phyloP scores from a whole-genome alignment of 1,139 yeast species.

The Pneumocystis carinii region DNA sequence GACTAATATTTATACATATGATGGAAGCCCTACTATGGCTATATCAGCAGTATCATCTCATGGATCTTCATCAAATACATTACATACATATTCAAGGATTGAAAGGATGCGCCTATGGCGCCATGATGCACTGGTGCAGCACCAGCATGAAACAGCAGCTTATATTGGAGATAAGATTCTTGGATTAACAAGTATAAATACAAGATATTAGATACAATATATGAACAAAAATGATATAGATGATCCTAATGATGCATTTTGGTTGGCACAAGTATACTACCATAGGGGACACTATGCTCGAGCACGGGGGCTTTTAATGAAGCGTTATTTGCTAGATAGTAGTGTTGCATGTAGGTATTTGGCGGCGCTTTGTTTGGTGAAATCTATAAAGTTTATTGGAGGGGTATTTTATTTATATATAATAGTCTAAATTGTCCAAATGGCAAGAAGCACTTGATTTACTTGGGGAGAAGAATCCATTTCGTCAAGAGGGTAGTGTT shows the following conservation, averaged over 20 bases:
- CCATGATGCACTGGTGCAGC: slow-evolving; percentile 86
- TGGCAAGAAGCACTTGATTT: slow-evolving; percentile 86
- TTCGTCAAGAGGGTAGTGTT: slow-evolving; percentile 19
- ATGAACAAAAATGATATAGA: slow-evolving; percentile 21
- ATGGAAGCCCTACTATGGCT: neutral
- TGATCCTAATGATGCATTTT: slow-evolving; percentile 88
- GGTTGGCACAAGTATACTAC: slow-evolving; percentile 86
- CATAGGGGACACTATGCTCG: slow-evolving; percentile 60
- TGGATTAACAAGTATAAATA: slow-evolving; percentile 36
- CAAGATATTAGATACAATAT: neutral
- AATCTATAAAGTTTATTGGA: neutral
- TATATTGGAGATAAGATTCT: slow-evolving; percentile 83
- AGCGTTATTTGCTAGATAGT: slow-evolving; percentile 28
- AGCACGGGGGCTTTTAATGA: slow-evolving; percentile 48
- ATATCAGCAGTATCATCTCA: neutral
- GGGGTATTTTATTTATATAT: neutral
- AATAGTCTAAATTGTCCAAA: slow-evolving; percentile 43
- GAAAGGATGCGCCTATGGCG: slow-evolving; percentile 84
- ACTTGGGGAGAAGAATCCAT: slow-evolving; percentile 74
- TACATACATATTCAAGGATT: slow-evolving; percentile 34
- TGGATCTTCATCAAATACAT: neutral
- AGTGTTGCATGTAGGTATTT: slow-evolving; percentile 67
- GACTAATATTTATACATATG: neutral
- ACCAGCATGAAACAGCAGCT: slow-evolving; percentile 79
- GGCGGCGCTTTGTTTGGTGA: slow-evolving; percentile 51